Conservation (phyloP, 2,329 filamentous ascomycete species). For the Sclerotinia minor region DNA sequence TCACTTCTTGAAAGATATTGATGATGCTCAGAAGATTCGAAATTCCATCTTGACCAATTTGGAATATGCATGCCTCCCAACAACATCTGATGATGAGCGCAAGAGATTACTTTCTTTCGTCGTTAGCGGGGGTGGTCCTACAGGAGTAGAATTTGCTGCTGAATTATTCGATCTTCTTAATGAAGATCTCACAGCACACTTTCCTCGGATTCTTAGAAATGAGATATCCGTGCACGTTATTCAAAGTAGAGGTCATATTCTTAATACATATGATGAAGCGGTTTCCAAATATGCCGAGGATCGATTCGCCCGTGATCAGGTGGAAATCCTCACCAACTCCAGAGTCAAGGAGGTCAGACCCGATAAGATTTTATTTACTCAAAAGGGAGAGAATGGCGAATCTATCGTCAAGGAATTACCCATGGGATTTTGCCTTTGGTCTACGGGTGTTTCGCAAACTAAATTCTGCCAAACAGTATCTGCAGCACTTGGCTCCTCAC, state of each 20-base stretch:
- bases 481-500: slow-evolving; percentile 69
- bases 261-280: slow-evolving; percentile 97
- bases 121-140: slow-evolving; percentile 92
- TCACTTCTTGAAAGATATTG: slow-evolving; percentile 92
- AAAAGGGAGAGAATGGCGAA: slow-evolving; percentile 72
- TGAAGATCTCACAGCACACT: slow-evolving; percentile 81
- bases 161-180: slow-evolving; percentile 96
- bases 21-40: slow-evolving; percentile 85
- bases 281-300: slow-evolving; percentile 90
- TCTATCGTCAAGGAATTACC: slow-evolving; percentile 88
- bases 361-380: slow-evolving; percentile 86
- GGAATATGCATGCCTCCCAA: slow-evolving; percentile 88
- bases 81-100: slow-evolving; percentile 84
- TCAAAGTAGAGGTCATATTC: slow-evolving; percentile 88
- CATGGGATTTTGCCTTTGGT: slow-evolving; percentile 96
- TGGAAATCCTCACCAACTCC: slow-evolving; percentile 89
- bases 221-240: slow-evolving; percentile 98
- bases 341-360: slow-evolving; percentile 83
- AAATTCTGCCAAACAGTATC: slow-evolving; percentile 76
- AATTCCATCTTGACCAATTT: slow-evolving; percentile 88
- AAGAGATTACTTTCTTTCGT: slow-evolving; percentile 89
- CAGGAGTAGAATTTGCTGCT: slow-evolving; percentile 95
- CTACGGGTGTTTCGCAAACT: slow-evolving; percentile 88
- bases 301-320: slow-evolving; percentile 84
- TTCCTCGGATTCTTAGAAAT: slow-evolving; percentile 88